phyloP scores from a whole-genome alignment of 108 stramenopile genomes.

The Nitzschia sp. region DNA sequence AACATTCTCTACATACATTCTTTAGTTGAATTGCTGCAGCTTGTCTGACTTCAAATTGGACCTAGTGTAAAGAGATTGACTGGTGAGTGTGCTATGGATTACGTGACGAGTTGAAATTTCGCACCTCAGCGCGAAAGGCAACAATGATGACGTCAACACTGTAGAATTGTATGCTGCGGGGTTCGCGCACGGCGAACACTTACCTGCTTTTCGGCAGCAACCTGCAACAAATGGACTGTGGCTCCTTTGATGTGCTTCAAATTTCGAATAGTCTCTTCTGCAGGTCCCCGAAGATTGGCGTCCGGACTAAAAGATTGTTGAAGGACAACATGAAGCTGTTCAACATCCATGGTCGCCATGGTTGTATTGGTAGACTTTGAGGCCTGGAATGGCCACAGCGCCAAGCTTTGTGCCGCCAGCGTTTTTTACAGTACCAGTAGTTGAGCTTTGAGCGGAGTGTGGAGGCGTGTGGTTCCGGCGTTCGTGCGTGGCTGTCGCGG shows the following conservation, averaged over 20 bases:
- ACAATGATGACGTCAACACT: not conserved
- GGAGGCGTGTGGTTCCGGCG: too few relatives aligned
- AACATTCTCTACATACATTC: slow-evolving; percentile 89
- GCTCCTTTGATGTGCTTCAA: slow-evolving; percentile 83
- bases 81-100: not conserved
- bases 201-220: slow-evolving; percentile 86
- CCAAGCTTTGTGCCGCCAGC: too few relatives aligned
- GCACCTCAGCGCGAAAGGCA: not conserved
- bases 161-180: not conserved
- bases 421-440: too few relatives aligned
- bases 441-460: too few relatives aligned
- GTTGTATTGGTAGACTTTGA: too few relatives aligned
- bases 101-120: too few relatives aligned
- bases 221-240: slow-evolving; percentile 73
- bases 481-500: too few relatives aligned
- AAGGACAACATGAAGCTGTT: slow-evolving; percentile 82
- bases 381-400: too few relatives aligned
- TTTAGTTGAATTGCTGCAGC: slow-evolving; percentile 90
- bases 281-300: slow-evolving; percentile 68
- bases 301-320: slow-evolving; percentile 91
- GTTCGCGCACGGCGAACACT: slow-evolving; percentile 19
- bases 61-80: slow-evolving; percentile 41
- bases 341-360: slow-evolving; percentile 50
- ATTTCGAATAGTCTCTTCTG: slow-evolving; percentile 81
- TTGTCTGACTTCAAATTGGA: slow-evolving; percentile 87